These are phyloP conservation scores for Eragrostis nindensis DNA, from an alignment of 176 grass and related monocot species.

Conservation along the genomic window DNA sequence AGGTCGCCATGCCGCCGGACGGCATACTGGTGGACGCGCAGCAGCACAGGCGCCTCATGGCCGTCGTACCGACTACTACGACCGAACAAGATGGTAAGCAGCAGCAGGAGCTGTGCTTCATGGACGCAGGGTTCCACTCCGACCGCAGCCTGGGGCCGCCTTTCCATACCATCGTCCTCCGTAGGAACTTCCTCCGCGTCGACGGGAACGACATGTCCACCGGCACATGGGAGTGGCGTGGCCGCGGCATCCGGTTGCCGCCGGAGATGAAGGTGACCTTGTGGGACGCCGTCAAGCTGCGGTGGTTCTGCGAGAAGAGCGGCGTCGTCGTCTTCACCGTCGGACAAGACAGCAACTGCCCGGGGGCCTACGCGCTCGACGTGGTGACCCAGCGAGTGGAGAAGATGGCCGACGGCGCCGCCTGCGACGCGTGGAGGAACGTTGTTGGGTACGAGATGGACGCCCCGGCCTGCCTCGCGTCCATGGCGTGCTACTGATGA, in stretches of 20 bases:
- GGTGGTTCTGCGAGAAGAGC: conserved; percentile 12
- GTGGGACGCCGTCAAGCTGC: not conserved
- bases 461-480: not conserved
- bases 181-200: no score
- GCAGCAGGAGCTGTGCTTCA: not conserved
- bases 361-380: not conserved
- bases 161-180: no score
- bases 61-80: conserved; percentile 41
- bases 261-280: not conserved
- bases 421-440: not conserved
- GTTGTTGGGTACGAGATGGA: not conserved
- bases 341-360: not conserved
- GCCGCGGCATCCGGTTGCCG: not conserved
- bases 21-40: not conserved
- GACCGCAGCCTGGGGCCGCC: no score
- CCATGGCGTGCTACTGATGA: not conserved
- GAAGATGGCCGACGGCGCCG: not conserved
- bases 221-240: not conserved
- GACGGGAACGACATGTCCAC: not conserved
- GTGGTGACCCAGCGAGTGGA: not conserved
- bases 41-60: not conserved
- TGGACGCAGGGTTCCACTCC: not conserved
- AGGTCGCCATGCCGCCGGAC: not conserved
- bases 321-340: not conserved
- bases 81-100: no score